phyloP scores from a whole-genome alignment of 2,329 filamentous ascomycete species.

The Ophiostoma pallidulum region DNA sequence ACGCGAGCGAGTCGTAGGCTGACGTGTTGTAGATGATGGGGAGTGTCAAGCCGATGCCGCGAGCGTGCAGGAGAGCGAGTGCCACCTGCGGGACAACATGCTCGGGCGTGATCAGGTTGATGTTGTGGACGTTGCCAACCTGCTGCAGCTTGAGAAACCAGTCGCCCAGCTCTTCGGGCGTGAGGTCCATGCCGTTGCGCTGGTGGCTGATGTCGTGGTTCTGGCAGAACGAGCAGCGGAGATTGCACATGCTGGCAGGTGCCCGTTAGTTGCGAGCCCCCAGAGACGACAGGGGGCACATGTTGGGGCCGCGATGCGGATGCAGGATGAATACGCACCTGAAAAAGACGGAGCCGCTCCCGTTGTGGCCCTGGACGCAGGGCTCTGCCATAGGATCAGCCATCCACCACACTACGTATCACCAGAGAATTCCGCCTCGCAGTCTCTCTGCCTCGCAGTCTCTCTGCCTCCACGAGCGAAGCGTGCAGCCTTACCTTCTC shows the following conservation, averaged over 20 bases:
- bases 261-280: neutral
- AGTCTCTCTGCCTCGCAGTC: conserved; percentile 54
- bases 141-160: conserved; percentile 80
- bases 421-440: conserved; percentile 19
- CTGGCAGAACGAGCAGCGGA: conserved; percentile 68
- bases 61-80: conserved; percentile 63
- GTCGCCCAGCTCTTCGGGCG: conserved; percentile 63
- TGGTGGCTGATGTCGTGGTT: conserved; percentile 79
- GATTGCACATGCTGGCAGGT: conserved; percentile 45
- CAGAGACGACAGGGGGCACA: too few relatives aligned
- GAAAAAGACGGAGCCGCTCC: conserved; percentile 75
- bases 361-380: conserved; percentile 73
- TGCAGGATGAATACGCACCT: conserved; percentile 54
- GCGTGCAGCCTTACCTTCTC: conserved; percentile 45
- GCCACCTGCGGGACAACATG: conserved; percentile 80
- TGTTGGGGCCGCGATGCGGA: too few relatives aligned
- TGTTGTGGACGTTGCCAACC: conserved; percentile 75
- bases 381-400: conserved; percentile 43
- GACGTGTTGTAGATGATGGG: conserved; percentile 83
- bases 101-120: conserved; percentile 80
- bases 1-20: conserved; percentile 66
- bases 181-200: conserved; percentile 70
- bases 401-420: neutral
- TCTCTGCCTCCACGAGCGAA: too few relatives aligned
- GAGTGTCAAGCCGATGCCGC: conserved; percentile 57